Base-by-base conservation (phyloP, 73 alveolate genomes). In the Paramecium caudatum region DNA sequence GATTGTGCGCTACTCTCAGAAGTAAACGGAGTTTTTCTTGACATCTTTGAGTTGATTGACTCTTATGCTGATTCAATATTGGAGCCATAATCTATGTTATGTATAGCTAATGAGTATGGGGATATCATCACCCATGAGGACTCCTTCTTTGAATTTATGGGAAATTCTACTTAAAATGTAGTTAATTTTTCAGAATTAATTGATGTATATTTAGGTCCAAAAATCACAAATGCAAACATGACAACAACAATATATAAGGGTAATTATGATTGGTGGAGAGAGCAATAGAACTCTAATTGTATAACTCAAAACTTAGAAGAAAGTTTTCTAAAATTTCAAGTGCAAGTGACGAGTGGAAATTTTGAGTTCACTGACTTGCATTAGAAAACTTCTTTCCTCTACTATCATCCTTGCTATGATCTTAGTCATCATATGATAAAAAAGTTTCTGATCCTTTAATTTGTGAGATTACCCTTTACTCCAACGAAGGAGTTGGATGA, bases 21-120 rank as follows among this genome's bases (percentile, higher is more conserved):
- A 55, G n/a, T 55, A 37, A 55, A 55, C 80, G 23, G 30, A 55
- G 30, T 23, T 55, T 55, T 55, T 10, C 80, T 55, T 55, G 80
- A 55, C 23, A 21, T 55, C 23, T 55, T 55, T 55, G 23, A 55
- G 30, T 23, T 2, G 0, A 9, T 55, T 23, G 27, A 55, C 21
- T 27, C 7, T 55, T 37, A 16, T 21, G 30, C 30, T 55, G 80
- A 55, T 9, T 27, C 10, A 2, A 55, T 27, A 37, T 12, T 55
- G 46, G 3, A 27, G 0, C 80, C 80, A 55, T 23, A 19, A 55
- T 55, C 80, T 10, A 55, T 43, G 2, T 27, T 55, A 3, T 55
- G 80, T 55, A 55, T 55, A 27, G 7, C 80, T 17, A 55, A 55
- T 55, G 80, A 55, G 21, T 55, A 27, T 12, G 80, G 80, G 1